Conservation (phyloP, 352 stramenopile species). For the Phytopythium delawarense region DNA sequence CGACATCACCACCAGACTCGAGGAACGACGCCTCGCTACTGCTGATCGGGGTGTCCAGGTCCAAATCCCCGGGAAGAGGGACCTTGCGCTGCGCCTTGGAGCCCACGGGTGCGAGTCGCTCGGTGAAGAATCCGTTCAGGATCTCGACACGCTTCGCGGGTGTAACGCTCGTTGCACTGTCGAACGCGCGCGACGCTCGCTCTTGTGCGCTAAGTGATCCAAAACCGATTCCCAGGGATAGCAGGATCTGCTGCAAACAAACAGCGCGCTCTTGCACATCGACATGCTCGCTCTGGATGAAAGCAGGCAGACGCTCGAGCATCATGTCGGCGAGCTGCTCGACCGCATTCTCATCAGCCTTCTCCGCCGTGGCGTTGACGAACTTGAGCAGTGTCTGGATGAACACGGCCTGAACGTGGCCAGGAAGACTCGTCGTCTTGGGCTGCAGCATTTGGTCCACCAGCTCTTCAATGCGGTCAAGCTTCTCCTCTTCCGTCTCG, state of each 20-base stretch:
- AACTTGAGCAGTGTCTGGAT: slow-evolving; percentile 93
- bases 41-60: slow-evolving; percentile 59
- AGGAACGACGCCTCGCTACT: slow-evolving; percentile 63
- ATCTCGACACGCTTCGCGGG: slow-evolving; percentile 44
- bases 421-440: slow-evolving; percentile 74
- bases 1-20: slow-evolving; percentile 66
- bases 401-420: slow-evolving; percentile 92
- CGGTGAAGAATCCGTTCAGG: slow-evolving; percentile 71
- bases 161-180: slow-evolving; percentile 43
- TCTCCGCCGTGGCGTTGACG: slow-evolving; percentile 67
- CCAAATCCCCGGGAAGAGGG: slow-evolving; percentile 78
- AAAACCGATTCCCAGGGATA: slow-evolving; percentile 57
- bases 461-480: slow-evolving; percentile 83
- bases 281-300: slow-evolving; percentile 89
- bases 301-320: slow-evolving; percentile 77
- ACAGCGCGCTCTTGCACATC: slow-evolving; percentile 95
- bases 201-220: slow-evolving; percentile 53
- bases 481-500: slow-evolving; percentile 75
- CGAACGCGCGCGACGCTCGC: slow-evolving; percentile 62
- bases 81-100: slow-evolving; percentile 91
- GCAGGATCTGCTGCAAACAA: slow-evolving; percentile 69
- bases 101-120: slow-evolving; percentile 85
- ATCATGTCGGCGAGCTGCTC: slow-evolving; percentile 85
- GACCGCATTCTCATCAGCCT: slow-evolving; percentile 74
- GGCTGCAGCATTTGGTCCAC: slow-evolving; percentile 80